Evolutionary conservation across 106 monocot species (phyloP).

Genomic region (Apostasia shenzhenica): DNA sequence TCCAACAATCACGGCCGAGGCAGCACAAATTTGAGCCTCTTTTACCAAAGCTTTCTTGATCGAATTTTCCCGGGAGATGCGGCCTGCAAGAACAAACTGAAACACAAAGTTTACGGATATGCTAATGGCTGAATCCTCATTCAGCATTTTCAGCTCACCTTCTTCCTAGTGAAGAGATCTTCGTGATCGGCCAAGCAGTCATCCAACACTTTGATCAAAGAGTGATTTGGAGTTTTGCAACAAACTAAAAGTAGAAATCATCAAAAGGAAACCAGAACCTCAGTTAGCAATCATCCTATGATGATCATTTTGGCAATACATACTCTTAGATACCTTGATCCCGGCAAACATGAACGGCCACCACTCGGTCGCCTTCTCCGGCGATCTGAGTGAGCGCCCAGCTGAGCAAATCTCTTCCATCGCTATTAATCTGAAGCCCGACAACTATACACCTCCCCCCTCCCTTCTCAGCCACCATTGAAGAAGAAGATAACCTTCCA

Average conservation of each 20-base stretch:
- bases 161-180: slow-evolving; percentile 29
- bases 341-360: slow-evolving; percentile 67
- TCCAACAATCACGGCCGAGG: slow-evolving; percentile 64
- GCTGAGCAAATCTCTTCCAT: slow-evolving; percentile 65
- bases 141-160: slow-evolving; percentile 19
- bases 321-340: slow-evolving; percentile 28
- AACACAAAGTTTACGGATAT: not conserved
- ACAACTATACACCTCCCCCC: slow-evolving; percentile 54
- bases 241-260: slow-evolving; percentile 25
- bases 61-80: slow-evolving; percentile 54
- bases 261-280: not conserved
- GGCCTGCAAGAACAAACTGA: slow-evolving; percentile 63
- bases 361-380: slow-evolving; percentile 43
- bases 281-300: not conserved
- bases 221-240: slow-evolving; percentile 17
- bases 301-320: not conserved
- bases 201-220: slow-evolving; percentile 41
- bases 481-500: not conserved
- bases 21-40: slow-evolving; percentile 52
- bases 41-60: slow-evolving; percentile 58
- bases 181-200: slow-evolving; percentile 44
- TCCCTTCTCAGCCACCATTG: slow-evolving; percentile 9
- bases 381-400: slow-evolving; percentile 49
- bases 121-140: not conserved
- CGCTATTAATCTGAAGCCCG: slow-evolving; percentile 48